Percentiles rank a stretch among this genome's conserved stretches.
These are phyloP conservation scores for Fusarium nodosum DNA, from an alignment of 2,329 filamentous ascomycete genomes.

Conservation along the genomic window DNA sequence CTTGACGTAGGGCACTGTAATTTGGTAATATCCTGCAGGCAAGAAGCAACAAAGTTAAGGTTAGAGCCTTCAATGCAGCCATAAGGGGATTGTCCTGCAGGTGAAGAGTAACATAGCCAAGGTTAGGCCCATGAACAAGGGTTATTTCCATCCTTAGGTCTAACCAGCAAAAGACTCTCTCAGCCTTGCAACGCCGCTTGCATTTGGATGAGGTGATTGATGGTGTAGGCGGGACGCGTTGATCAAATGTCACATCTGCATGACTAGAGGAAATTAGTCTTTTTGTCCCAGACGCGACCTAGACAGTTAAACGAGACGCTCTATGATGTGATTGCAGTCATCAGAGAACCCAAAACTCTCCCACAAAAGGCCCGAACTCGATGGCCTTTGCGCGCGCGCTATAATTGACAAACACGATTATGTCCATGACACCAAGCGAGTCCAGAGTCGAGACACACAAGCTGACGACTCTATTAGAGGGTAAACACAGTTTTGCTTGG, in stretches of 20 bases:
- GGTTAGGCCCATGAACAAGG: slow-evolving; percentile 24
- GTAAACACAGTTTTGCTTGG: not conserved
- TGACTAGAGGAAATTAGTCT: not conserved
- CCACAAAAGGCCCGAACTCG: slow-evolving; percentile 40
- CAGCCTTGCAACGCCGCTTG: slow-evolving; percentile 21
- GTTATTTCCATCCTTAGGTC: slow-evolving; percentile 13
- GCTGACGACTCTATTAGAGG: not conserved
- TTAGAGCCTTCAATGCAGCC: slow-evolving; percentile 12
- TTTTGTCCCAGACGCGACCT: not conserved
- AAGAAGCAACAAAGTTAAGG: slow-evolving; percentile 22
- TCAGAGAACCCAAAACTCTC: slow-evolving; percentile 3
- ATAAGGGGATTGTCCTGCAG: not conserved
- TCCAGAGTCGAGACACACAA: slow-evolving; percentile 3
- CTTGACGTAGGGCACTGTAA: not conserved
- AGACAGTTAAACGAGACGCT: not conserved
- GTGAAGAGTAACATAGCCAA: slow-evolving; percentile 17
- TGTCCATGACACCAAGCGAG: not conserved
- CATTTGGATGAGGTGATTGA: not conserved
- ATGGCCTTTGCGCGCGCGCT: slow-evolving; percentile 29
- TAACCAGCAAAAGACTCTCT: slow-evolving; percentile 1
- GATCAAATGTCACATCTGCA: slow-evolving; percentile 2
- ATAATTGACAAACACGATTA: not conserved
- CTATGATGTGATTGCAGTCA: slow-evolving; percentile 4
- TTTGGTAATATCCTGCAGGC: not conserved
- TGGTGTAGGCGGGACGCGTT: slow-evolving; percentile 5